Evolutionary conservation across 73 alveolate genomes (phyloP), one percentile per base, ranked within the genome.

Genomic region (Paramecium bursaria): DNA sequence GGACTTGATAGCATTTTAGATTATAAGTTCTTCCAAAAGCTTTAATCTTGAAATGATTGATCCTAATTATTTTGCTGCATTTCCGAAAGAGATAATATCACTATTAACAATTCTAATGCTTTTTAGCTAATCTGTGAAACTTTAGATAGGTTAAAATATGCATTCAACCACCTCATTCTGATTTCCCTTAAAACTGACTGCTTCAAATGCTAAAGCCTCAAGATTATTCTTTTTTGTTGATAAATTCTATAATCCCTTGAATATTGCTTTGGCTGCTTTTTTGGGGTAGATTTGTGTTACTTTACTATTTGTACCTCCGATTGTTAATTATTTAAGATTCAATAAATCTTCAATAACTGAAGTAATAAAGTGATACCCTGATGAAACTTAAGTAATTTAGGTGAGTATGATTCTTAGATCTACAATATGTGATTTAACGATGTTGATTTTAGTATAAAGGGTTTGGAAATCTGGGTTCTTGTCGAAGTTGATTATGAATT

Each of bases 41-140:
- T 92, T 96, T 86, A 87, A 88, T 77, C 93, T 95, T 47, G 96
- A 88, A 47, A 96, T 75, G 50, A 92, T 82, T 57, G 80, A 88
- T 27, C 97, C 97, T 2, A 92, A 77, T 15, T 51, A 13, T 22
- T 33, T 73, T 21, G 91, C 86, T 9, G 75, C 53, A 31, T 74
- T 74, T 17, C 35, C 31, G 6, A 29, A 48, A 1, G 80, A 23
- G 15, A 74, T 17, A 3, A 74, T 15, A 29, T 74, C 75, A 22
- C 48, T 74, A 15, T 74, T 46, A 17, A 35, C 87, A 48, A 74
- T 46, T 46, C 33, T 21, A 9, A 74, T 26, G 7, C 48, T 21
- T 50, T 15, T 50, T 3, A 74, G 2, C 23, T 50, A 6, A 51
- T 74, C 79, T 3, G 11, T 6, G 31, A 50, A 74, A 5, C 6